Evolutionary conservation across 2,329 filamentous ascomycete genomes (phyloP).

Genomic region (Clonostachys chloroleuca): DNA sequence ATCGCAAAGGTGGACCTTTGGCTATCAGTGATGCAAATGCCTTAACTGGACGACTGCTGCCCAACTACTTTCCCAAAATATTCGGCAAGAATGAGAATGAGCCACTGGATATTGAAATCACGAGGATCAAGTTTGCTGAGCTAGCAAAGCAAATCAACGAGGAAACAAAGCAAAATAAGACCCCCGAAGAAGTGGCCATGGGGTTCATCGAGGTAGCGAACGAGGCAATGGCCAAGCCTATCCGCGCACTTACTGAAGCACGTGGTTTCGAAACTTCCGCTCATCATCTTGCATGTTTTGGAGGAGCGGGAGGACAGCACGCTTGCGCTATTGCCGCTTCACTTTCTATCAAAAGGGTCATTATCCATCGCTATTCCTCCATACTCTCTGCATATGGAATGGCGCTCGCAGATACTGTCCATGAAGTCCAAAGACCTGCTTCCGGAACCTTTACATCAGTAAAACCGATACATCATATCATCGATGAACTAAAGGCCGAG

Average conservation of each 20-base stretch:
- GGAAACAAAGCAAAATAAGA: conserved; percentile 17
- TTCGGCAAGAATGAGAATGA: conserved; percentile 87
- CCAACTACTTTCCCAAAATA: conserved; percentile 71
- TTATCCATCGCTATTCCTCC: conserved; percentile 34
- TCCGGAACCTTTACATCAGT: conserved; percentile 29
- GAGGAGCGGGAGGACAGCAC: conserved; percentile 68
- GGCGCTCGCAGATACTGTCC: conserved; percentile 29
- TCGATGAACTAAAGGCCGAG: not conserved
- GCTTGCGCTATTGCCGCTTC: conserved; percentile 32
- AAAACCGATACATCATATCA: conserved; percentile 49
- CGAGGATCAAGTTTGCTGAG: conserved; percentile 28
- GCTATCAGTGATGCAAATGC: conserved; percentile 70
- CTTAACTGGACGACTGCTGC: conserved; percentile 53
- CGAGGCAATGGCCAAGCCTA: conserved; percentile 72
- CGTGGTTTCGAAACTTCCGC: conserved; percentile 19
- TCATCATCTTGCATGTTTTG: conserved; percentile 38
- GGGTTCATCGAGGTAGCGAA: conserved; percentile 70
- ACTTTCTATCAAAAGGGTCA: conserved; percentile 29
- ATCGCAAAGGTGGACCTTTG: conserved; percentile 65
- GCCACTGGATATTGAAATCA: conserved; percentile 62
- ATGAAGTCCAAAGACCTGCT: conserved; percentile 25
- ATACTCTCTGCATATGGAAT: conserved; percentile 38
- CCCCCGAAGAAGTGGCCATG: conserved; percentile 25
- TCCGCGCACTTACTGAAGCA: conserved; percentile 53
- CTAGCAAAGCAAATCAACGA: conserved; percentile 36